phyloP scores from a whole-genome alignment of 2,329 filamentous ascomycete genomes.

The Ascochyta pisi region DNA sequence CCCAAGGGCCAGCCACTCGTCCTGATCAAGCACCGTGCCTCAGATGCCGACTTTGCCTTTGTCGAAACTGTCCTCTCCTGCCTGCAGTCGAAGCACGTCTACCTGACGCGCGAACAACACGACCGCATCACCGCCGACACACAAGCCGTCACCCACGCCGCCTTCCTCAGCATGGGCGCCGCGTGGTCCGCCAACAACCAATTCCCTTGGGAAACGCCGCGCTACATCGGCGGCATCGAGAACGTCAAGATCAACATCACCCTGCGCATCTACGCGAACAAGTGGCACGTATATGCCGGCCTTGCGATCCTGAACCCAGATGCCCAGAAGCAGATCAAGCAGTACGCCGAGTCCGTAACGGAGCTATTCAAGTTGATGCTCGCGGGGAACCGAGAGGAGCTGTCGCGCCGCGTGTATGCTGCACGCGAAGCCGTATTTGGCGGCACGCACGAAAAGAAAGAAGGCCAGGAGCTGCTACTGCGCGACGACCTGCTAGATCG shows the following conservation, averaged over 20 bases:
- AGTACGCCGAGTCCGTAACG: conserved; percentile 91
- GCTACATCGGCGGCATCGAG: conserved; percentile 95
- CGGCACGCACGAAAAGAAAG: conserved; percentile 58
- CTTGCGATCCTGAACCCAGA: conserved; percentile 96
- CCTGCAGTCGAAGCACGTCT: conserved; percentile 83
- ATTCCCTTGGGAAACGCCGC: conserved; percentile 96
- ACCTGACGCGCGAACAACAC: conserved; percentile 85
- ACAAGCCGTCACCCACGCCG: conserved; percentile 95
- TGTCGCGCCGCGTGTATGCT: conserved; percentile 76
- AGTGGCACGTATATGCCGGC: conserved; percentile 99
- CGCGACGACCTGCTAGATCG: conserved; percentile 83
- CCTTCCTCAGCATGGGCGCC: conserved; percentile 94
- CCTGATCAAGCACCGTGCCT: conserved; percentile 90
- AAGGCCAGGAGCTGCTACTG: conserved; percentile 70
- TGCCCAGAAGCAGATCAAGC: conserved; percentile 87
- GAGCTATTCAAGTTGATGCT: conserved; percentile 98
- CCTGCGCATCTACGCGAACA: conserved; percentile 95
- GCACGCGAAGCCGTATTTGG: conserved; percentile 77
- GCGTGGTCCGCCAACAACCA: conserved; percentile 95
- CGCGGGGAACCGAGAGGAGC: conserved; percentile 76
- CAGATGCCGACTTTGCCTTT: conserved; percentile 74
- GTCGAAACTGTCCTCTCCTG: conserved; percentile 84
- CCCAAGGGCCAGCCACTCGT: conserved; percentile 89
- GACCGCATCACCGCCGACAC: conserved; percentile 98
- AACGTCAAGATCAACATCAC: conserved; percentile 99